Base-by-base conservation (phyloP, 2,329 filamentous ascomycete species). In the Pseudocercospora pini-densiflorae region DNA sequence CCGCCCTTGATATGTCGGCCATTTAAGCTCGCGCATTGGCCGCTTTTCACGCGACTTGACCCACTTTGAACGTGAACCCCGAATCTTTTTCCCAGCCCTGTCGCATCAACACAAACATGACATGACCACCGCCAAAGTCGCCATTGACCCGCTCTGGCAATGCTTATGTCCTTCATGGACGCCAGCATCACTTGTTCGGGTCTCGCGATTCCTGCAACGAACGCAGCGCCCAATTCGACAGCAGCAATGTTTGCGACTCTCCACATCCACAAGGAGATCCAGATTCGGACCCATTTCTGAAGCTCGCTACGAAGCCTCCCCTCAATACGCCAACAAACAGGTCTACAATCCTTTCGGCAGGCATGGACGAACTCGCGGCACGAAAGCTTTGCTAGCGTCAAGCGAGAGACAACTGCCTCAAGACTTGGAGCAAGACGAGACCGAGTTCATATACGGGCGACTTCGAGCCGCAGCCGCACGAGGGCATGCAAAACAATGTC, bases 81-180 rank as follows among this genome's bases (percentile, higher is more conserved):
- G 53, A 57, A 29, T 27, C 53, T 19, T 27, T 33, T 57, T 19
- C 24, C 23, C 12, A 27, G 12, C 47, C 19, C 5, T 12, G 4
- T 27, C 47, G 21, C 47, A 51, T 51, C 47, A 51, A 23, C n/a
- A 27, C 51, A 19, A 59, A 65, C 51, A 71, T 73, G 70, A 63
- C 67, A 79, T 81, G 77, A 75, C 70, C 70, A 69, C 74, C 47
- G 72, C 74, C 60, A 77, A 72, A 71, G 73, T 80, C 61, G 72
- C 77, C 72, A 77, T 79, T 73, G 88, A 90, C 76, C 87, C 88
- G 67, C 82, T 91, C 54, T 89, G 88, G 87, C 85, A 86, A 74
- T 89, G 85, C 73, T 79, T 90, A 16, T 90, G 87, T 73, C 88
- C 88, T 12, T 84, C 83, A 8, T 80, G 74, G 71, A 62, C 67